Percentiles rank a stretch among this genome's conserved stretches.
Conservation (phyloP, 768 basidiomycete genomes). For the Galerina marginata region DNA sequence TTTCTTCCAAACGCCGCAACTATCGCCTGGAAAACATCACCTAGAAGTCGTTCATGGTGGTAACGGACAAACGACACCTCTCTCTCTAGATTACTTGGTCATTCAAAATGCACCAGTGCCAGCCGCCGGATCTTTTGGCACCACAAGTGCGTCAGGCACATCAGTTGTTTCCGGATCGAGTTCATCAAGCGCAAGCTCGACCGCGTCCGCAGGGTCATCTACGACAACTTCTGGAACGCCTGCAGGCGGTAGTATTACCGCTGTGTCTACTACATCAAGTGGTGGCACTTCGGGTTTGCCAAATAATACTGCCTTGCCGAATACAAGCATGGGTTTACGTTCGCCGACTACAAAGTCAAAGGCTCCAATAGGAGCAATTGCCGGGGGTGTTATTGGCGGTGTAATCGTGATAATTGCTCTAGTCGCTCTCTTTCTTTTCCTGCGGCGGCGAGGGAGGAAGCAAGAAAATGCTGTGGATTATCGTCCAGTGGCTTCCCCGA, state of each 20-base stretch:
- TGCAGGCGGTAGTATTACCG: no score
- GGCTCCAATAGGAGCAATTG: conserved; percentile 2
- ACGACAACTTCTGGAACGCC: no score
- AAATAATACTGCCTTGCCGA: no score
- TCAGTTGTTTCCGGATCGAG: neutral
- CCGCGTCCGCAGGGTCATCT: no score
- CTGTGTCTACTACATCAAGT: no score
- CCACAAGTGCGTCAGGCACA: neutral
- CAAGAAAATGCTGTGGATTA: neutral
- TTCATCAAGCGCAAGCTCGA: neutral
- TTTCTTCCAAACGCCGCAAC: conserved; percentile 17
- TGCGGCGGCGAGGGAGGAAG: neutral
- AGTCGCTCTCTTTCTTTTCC: neutral
- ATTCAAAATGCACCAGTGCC: conserved; percentile 16
- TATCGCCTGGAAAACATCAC: conserved; percentile 10
- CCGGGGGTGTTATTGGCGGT: neutral
- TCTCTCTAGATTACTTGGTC: conserved; percentile 13
- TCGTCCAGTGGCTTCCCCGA: neutral
- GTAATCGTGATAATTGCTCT: neutral
- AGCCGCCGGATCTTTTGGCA: neutral
- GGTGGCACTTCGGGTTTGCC: no score
- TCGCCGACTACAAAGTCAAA: neutral
- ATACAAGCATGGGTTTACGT: no score
- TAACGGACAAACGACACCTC: conserved; percentile 7
- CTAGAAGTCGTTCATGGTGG: conserved; percentile 18